Evolutionary conservation across 441 rosid genomes (phyloP).

Genomic region (Erysimum cheiri): DNA sequence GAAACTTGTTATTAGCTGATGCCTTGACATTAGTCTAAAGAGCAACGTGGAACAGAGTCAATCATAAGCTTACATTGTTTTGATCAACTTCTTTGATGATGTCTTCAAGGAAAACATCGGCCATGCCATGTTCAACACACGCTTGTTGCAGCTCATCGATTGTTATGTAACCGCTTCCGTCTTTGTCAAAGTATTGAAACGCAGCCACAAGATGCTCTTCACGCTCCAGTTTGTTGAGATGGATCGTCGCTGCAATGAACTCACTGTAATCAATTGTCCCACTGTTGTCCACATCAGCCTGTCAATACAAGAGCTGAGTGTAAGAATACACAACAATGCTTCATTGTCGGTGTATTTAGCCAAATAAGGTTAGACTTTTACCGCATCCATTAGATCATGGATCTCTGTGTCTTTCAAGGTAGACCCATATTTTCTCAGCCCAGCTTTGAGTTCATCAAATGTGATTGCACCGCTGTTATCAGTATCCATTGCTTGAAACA

Average conservation of each 20-base stretch:
- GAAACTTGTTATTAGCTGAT: background rate
- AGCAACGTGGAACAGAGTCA: background rate
- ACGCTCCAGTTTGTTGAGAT: slow-evolving; percentile 90
- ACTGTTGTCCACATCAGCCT: slow-evolving; percentile 99
- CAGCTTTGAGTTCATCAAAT: slow-evolving; percentile 98
- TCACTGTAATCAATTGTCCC: slow-evolving; percentile 97
- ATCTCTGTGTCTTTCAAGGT: slow-evolving; percentile 94
- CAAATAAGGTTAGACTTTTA: slow-evolving; percentile 38
- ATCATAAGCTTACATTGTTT: slow-evolving; percentile 61
- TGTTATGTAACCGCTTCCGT: slow-evolving; percentile 91
- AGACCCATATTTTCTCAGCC: slow-evolving; percentile 89
- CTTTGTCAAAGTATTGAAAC: slow-evolving; percentile 93
- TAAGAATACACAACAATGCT: background rate
- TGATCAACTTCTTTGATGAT: slow-evolving; percentile 93
- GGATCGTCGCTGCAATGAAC: slow-evolving; percentile 96
- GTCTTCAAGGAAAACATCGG: slow-evolving; percentile 88
- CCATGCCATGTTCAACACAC: slow-evolving; percentile 89
- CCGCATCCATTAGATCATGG: slow-evolving; percentile 98
- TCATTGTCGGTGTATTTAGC: background rate
- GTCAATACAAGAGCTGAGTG: slow-evolving; percentile 20
- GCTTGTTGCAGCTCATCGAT: slow-evolving; percentile 98
- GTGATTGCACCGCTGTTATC: slow-evolving; percentile 98
- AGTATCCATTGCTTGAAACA: slow-evolving; percentile 94
- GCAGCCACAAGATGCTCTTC: slow-evolving; percentile 98
- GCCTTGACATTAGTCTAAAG: slow-evolving; percentile 4